Evolutionary conservation across 495 filamentous ascomycete species (phyloP).

Genomic region (Talaromyces thailandensis): DNA sequence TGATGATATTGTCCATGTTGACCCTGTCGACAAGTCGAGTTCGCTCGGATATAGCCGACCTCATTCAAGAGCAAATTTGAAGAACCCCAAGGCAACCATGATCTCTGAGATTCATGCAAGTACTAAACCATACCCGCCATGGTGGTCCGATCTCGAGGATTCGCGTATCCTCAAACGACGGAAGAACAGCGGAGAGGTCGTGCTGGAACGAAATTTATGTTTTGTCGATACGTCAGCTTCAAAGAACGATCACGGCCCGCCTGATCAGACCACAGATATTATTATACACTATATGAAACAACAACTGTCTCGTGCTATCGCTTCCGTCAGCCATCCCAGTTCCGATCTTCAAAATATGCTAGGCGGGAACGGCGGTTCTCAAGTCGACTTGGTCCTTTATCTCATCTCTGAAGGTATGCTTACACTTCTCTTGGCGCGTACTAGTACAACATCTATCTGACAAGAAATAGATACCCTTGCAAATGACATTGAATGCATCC

Average conservation of each 20-base stretch:
- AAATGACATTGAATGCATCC: constrained; percentile 69
- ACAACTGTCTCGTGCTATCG: constrained; percentile 57
- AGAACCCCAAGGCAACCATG: constrained; percentile 18
- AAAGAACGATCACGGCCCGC: constrained; percentile 57
- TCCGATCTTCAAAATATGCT: constrained; percentile 72
- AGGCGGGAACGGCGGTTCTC: constrained; percentile 76
- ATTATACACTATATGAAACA: constrained; percentile 69
- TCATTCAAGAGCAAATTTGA: constrained; percentile 20
- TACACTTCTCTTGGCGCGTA: constrained; percentile 1
- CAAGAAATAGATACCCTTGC: constrained; percentile 51
- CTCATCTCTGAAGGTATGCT: constrained; percentile 57
- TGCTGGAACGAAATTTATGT: constrained; percentile 88
- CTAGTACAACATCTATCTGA: constrained; percentile 11
- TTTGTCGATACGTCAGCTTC: constrained; percentile 75
- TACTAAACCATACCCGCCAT: constrained; percentile 82
- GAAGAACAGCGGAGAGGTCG: constrained; percentile 71
- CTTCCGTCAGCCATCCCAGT: constrained; percentile 50
- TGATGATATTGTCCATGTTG: constrained; percentile 94
- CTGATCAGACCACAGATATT: constrained; percentile 53
- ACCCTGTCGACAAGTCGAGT: constrained; percentile 51
- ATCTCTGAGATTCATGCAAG: constrained; percentile 87
- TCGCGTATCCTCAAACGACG: constrained; percentile 58
- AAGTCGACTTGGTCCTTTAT: constrained; percentile 86
- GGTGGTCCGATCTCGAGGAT: constrained; percentile 90
- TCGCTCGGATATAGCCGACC: constrained; percentile 11